phyloP scores from a whole-genome alignment of 495 filamentous ascomycete genomes.

The Mytilinidion resinicola region DNA sequence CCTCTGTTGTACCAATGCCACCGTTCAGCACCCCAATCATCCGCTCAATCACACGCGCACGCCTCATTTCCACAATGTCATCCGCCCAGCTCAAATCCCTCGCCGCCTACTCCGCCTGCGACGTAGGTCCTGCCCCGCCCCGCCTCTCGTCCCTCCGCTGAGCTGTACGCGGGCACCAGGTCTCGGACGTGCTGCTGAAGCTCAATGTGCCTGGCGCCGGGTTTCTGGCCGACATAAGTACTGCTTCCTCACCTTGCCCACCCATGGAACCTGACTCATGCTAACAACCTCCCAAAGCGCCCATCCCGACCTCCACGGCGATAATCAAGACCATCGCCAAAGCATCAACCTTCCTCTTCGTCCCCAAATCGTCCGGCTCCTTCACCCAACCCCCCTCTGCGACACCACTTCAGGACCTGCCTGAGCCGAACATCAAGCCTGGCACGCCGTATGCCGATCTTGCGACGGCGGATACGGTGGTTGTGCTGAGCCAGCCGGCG shows the following conservation, averaged over 20 bases:
- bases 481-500: slow-evolving; percentile 54
- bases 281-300: slow-evolving; percentile 10
- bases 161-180: slow-evolving; percentile 14
- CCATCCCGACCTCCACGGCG: slow-evolving; percentile 20
- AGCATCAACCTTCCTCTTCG: slow-evolving; percentile 59
- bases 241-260: background rate
- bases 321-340: slow-evolving; percentile 48
- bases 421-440: slow-evolving; percentile 37
- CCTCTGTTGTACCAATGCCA: background rate
- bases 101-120: slow-evolving; percentile 52
- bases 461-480: slow-evolving; percentile 46
- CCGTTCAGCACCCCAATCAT: background rate
- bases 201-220: slow-evolving; percentile 36
- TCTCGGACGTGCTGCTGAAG: slow-evolving; percentile 36
- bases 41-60: background rate
- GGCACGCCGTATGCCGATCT: slow-evolving; percentile 57
- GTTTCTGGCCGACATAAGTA: slow-evolving; percentile 56
- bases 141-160: background rate
- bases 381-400: slow-evolving; percentile 24
- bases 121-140: slow-evolving; percentile 35
- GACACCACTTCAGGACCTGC: slow-evolving; percentile 30
- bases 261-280: no score
- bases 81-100: slow-evolving; percentile 12
- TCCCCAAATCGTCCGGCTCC: slow-evolving; percentile 40
- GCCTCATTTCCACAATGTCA: background rate